Evolutionary conservation across 2,329 filamentous ascomycete species (phyloP).

Genomic region (Xylariales sp.): DNA sequence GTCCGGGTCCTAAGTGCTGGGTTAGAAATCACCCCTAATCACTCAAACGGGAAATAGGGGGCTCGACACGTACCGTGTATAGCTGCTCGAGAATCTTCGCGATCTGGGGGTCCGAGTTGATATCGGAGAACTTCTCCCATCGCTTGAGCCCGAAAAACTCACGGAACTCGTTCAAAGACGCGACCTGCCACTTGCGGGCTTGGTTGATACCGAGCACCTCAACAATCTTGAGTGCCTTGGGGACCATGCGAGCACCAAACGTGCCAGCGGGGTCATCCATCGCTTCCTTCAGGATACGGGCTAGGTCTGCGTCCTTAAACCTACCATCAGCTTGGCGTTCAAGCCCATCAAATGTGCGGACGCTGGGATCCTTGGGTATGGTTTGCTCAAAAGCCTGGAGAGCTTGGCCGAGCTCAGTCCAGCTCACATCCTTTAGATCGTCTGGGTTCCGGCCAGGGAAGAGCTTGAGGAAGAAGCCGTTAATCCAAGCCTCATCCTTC

Average conservation of each 20-base stretch:
- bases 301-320: slow-evolving; percentile 69
- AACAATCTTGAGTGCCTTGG: slow-evolving; percentile 67
- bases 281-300: slow-evolving; percentile 64
- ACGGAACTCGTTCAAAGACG: slow-evolving; percentile 73
- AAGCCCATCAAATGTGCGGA: slow-evolving; percentile 62
- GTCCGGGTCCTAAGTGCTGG: slow-evolving; percentile 60
- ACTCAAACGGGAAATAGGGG: neutral
- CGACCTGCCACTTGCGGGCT: slow-evolving; percentile 70
- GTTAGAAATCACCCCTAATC: neutral
- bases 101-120: slow-evolving; percentile 68
- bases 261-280: slow-evolving; percentile 70
- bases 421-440: slow-evolving; percentile 43
- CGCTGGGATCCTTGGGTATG: slow-evolving; percentile 57
- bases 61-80: slow-evolving; percentile 56
- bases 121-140: slow-evolving; percentile 67
- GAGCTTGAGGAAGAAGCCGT: slow-evolving; percentile 62
- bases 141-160: slow-evolving; percentile 70
- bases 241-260: slow-evolving; percentile 70
- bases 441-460: slow-evolving; percentile 50
- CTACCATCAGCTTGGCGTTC: slow-evolving; percentile 61
- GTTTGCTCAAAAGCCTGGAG: slow-evolving; percentile 52
- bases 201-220: slow-evolving; percentile 73
- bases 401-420: slow-evolving; percentile 40
- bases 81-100: slow-evolving; percentile 66
- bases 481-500: slow-evolving; percentile 71